phyloP scores from a whole-genome alignment of 2,329 filamentous ascomycete genomes.

The Apiospora malaysiana region DNA sequence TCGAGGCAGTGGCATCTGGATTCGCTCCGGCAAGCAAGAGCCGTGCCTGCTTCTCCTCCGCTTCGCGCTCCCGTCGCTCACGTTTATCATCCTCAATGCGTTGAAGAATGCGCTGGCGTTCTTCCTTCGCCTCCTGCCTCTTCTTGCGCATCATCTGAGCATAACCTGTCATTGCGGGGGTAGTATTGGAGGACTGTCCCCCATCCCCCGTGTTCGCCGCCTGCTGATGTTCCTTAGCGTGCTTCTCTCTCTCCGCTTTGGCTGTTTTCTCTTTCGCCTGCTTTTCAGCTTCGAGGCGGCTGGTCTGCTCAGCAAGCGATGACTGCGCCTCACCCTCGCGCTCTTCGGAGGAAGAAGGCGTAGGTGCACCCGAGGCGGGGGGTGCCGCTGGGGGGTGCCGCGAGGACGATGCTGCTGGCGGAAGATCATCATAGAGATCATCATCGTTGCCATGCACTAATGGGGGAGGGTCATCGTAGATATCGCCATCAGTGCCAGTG shows the following conservation, averaged over 20 bases:
- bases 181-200: constrained; percentile 34
- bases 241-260: constrained; percentile 53
- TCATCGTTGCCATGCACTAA: constrained; percentile 17
- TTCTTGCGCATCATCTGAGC: constrained; percentile 65
- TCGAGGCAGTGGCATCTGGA: constrained; percentile 30
- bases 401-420: background rate
- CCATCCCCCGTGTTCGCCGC: constrained; percentile 45
- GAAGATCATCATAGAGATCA: constrained; percentile 21
- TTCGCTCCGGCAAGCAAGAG: constrained; percentile 33
- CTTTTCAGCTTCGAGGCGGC: constrained; percentile 50
- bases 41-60: constrained; percentile 50
- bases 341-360: constrained; percentile 8
- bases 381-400: background rate
- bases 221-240: constrained; percentile 42
- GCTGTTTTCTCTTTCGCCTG: constrained; percentile 57
- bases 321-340: constrained; percentile 35
- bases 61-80: constrained; percentile 64
- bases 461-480: constrained; percentile 17
- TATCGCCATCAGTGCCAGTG: constrained; percentile 4
- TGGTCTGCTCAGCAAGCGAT: constrained; percentile 58
- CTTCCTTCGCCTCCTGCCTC: constrained; percentile 69
- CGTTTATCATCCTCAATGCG: constrained; percentile 79
- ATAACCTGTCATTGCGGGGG: constrained; percentile 50
- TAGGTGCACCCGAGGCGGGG: background rate
- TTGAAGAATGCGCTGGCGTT: constrained; percentile 73